Conservation (phyloP, 2,329 filamentous ascomycete genomes). For the Botryosphaeria dothidea region DNA sequence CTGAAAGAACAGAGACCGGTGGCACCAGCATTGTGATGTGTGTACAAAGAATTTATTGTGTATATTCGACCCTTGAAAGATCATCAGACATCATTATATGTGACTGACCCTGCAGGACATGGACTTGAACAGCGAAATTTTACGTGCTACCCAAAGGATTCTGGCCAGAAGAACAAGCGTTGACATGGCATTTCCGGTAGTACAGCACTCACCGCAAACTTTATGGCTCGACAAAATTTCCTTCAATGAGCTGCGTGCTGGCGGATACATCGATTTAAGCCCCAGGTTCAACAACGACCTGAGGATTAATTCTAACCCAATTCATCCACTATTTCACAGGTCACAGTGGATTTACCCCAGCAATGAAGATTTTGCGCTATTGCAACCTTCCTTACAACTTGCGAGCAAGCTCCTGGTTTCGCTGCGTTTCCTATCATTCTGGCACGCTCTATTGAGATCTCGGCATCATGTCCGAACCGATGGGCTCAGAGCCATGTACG, state of each 20-base stretch:
- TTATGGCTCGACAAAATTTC: conserved; percentile 13
- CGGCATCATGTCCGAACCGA: not conserved
- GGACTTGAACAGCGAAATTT: not conserved
- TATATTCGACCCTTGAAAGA: not conserved
- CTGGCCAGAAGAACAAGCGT: not conserved
- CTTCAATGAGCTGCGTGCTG: conserved; percentile 5
- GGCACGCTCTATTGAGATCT: conserved; percentile 1
- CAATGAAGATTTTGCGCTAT: not conserved
- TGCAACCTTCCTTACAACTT: not conserved
- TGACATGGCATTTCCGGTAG: not conserved
- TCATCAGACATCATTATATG: not conserved
- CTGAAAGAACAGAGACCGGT: not conserved
- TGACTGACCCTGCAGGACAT: not conserved
- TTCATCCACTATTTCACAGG: not conserved
- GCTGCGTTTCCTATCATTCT: not conserved
- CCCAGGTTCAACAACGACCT: not conserved
- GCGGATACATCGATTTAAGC: conserved; percentile 6
- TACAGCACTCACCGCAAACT: not conserved
- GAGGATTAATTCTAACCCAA: not conserved
- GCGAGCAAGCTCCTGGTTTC: not conserved
- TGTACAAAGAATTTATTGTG: not conserved
- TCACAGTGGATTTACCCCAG: not conserved
- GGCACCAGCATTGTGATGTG: not conserved
- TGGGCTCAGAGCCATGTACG: not conserved
- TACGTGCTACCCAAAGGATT: not conserved